Percentiles rank a stretch among this genome's conserved stretches.
Evolutionary conservation across 371 early-diverging fungal genomes (phyloP).

Genomic region (Syncephalis plumigaleata): DNA sequence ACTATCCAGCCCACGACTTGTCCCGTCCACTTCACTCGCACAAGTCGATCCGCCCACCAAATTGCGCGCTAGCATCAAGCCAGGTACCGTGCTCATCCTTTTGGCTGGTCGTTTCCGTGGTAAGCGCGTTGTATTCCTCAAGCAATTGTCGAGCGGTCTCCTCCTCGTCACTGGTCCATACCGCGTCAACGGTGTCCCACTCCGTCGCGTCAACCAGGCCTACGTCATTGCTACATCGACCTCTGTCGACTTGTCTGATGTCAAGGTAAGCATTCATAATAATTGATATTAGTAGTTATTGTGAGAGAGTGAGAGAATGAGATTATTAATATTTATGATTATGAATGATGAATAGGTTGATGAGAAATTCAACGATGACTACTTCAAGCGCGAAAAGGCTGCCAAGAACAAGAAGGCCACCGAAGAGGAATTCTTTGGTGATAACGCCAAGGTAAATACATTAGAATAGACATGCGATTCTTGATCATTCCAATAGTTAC

Average conservation of each 20-base stretch:
- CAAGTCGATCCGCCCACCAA: slow-evolving; percentile 58
- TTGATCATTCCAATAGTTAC: no score
- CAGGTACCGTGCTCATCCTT: slow-evolving; percentile 94
- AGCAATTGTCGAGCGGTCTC: slow-evolving; percentile 88
- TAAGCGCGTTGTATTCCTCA: slow-evolving; percentile 96
- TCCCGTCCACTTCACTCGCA: slow-evolving; percentile 56
- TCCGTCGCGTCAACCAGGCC: slow-evolving; percentile 95
- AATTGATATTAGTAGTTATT: slow-evolving; percentile 1
- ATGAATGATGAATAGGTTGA: slow-evolving; percentile 18
- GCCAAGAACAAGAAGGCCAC: slow-evolving; percentile 53
- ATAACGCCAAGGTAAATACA: slow-evolving; percentile 10
- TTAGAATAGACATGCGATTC: not conserved
- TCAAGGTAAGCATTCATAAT: slow-evolving; percentile 27
- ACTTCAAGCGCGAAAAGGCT: slow-evolving; percentile 71
- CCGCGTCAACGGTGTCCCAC: slow-evolving; percentile 96
- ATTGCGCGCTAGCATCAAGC: slow-evolving; percentile 82
- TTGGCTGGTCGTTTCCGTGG: slow-evolving; percentile 95
- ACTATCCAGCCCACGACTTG: slow-evolving; percentile 79
- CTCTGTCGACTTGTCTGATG: slow-evolving; percentile 72
- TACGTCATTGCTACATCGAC: slow-evolving; percentile 97
- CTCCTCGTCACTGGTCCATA: slow-evolving; percentile 94
- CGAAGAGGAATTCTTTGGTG: slow-evolving; percentile 76
- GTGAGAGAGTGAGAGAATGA: not conserved
- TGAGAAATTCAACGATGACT: slow-evolving; percentile 78
- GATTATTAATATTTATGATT: not conserved